Percentiles rank a stretch among this genome's conserved stretches.
Conservation (phyloP, 192 early-diverging fungal genomes). For the Coemansia sp. region DNA sequence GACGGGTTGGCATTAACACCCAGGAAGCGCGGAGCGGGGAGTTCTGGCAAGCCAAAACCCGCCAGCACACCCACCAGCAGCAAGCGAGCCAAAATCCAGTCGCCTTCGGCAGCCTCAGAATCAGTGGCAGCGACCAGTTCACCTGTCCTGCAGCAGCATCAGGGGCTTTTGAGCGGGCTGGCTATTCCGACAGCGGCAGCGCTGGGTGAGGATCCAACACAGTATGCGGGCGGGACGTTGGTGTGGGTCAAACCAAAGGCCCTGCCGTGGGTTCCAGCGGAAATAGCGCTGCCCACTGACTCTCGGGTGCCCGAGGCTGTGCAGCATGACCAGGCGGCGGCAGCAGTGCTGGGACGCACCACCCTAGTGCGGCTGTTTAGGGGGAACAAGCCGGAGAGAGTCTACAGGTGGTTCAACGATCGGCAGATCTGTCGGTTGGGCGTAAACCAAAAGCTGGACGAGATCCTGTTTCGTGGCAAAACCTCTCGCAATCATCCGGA, state of each 20-base stretch:
- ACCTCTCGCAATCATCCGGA: conserved; percentile 8
- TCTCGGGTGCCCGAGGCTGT: conserved; percentile 15
- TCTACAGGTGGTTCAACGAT: conserved; percentile 31
- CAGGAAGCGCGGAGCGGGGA: too few relatives aligned
- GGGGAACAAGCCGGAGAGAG: conserved; percentile 1
- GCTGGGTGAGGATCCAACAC: conserved; percentile 3
- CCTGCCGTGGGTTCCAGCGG: conserved; percentile 49
- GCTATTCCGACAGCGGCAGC: conserved; percentile 8
- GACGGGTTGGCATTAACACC: neutral
- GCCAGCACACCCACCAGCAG: too few relatives aligned
- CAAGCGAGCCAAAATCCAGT: too few relatives aligned
- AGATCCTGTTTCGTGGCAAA: conserved; percentile 7
- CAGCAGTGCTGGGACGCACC: neutral
- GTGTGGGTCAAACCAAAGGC: conserved; percentile 49
- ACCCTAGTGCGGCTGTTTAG: conserved; percentile 38
- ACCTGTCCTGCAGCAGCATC: too few relatives aligned
- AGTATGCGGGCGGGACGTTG: conserved; percentile 10
- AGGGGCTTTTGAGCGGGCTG: too few relatives aligned
- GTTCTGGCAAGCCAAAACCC: too few relatives aligned
- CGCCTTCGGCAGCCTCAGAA: too few relatives aligned
- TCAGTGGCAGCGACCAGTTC: too few relatives aligned
- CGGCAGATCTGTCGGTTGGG: conserved; percentile 28
- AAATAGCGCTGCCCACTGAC: conserved; percentile 15
- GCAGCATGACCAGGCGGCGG: neutral
- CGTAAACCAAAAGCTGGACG: conserved; percentile 8